A percentile compares a stretch with the other conserved stretches of the same genome.
These are phyloP conservation scores for Arxiozyma heterogenica DNA, from an alignment of 1,139 yeast genomes.

Conservation along the genomic window DNA sequence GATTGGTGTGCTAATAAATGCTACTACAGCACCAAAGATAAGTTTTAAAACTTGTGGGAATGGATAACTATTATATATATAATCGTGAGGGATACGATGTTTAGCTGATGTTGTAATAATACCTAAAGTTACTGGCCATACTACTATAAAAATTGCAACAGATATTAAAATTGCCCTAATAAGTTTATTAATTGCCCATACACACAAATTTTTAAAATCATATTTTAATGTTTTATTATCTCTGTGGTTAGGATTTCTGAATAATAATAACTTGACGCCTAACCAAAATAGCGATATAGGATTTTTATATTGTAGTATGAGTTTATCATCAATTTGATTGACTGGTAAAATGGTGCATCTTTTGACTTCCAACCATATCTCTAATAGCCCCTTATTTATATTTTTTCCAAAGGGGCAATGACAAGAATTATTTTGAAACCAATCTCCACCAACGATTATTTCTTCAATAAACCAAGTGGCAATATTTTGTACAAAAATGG, in stretches of 20 bases:
- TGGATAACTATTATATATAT: conserved; percentile 15
- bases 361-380: conserved; percentile 12
- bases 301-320: conserved; percentile 4
- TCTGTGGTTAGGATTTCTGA: not conserved
- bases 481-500: conserved; percentile 19
- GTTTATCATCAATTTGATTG: not conserved
- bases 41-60: conserved; percentile 20
- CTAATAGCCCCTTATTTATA: conserved; percentile 2
- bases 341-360: conserved; percentile 7
- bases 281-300: not conserved
- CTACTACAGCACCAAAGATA: conserved; percentile 17
- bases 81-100: conserved; percentile 13
- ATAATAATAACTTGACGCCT: not conserved
- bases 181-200: conserved; percentile 16
- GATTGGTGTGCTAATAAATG: conserved; percentile 15
- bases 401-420: not conserved
- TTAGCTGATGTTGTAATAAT: conserved; percentile 19
- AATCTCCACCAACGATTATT: conserved; percentile 18
- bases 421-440: conserved; percentile 7
- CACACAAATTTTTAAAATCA: not conserved
- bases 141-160: conserved; percentile 11
- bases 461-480: conserved; percentile 20
- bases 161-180: conserved; percentile 14
- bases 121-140: conserved; percentile 26
- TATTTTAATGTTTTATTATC: not conserved